Percentiles rank a stretch among this genome's conserved stretches.
Evolutionary conservation across 192 early-diverging fungal species (phyloP).

Genomic region (Paraglomus occultum): DNA sequence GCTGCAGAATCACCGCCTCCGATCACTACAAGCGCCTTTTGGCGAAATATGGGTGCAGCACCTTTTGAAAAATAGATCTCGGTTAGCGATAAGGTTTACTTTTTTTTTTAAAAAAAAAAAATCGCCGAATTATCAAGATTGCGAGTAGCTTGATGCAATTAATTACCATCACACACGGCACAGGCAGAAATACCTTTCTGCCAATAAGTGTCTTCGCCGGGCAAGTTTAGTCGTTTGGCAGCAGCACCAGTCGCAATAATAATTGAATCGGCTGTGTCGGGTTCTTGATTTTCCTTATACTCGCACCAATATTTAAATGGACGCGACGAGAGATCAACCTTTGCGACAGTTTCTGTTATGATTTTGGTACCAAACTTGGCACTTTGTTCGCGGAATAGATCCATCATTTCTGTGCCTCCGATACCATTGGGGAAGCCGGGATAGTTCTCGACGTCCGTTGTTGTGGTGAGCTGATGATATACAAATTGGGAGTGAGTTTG

Average conservation of each 20-base stretch:
- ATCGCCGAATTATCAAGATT: not conserved
- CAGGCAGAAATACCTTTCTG: slow-evolving; percentile 99
- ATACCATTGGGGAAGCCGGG: slow-evolving; percentile 96
- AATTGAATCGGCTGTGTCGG: slow-evolving; percentile 78
- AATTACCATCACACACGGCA: slow-evolving; percentile 89
- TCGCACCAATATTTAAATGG: slow-evolving; percentile 91
- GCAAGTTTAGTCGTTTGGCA: slow-evolving; percentile 88
- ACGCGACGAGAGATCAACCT: slow-evolving; percentile 74
- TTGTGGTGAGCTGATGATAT: slow-evolving; percentile 82
- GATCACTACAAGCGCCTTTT: slow-evolving; percentile 92
- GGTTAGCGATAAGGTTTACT: too few species aligned
- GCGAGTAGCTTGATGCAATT: not conserved
- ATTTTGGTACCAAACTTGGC: slow-evolving; percentile 83
- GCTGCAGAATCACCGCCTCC: slow-evolving; percentile 96
- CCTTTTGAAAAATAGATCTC: slow-evolving; percentile 33
- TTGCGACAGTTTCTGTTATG: slow-evolving; percentile 85
- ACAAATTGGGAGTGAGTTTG: slow-evolving; percentile 15
- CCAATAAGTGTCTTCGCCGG: slow-evolving; percentile 93
- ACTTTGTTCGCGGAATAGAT: slow-evolving; percentile 85
- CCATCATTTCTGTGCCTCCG: slow-evolving; percentile 83
- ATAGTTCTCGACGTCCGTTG: slow-evolving; percentile 95
- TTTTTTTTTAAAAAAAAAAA: too few species aligned
- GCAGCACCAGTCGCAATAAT: slow-evolving; percentile 98
- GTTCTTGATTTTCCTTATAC: slow-evolving; percentile 64
- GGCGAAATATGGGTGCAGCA: slow-evolving; percentile 95